Evolutionary conservation across 192 early-diverging fungal genomes (phyloP).

Genomic region (Cladochytrium replicatum): DNA sequence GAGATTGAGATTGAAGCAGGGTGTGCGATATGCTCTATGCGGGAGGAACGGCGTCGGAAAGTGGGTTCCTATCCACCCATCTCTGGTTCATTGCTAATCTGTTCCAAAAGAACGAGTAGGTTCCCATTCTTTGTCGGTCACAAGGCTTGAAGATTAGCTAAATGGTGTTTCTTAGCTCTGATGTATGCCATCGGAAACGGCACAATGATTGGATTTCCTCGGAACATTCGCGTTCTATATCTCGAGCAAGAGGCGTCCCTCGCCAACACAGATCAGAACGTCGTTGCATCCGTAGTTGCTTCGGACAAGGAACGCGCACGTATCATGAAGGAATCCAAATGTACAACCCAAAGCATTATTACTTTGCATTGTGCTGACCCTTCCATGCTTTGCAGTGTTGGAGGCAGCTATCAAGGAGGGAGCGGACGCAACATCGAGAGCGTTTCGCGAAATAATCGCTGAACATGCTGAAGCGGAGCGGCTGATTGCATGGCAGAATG

Average conservation of each 20-base stretch:
- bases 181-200: constrained; percentile 53
- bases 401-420: not conserved
- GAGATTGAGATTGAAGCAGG: constrained; percentile 62
- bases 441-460: constrained; percentile 10
- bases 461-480: constrained; percentile 5
- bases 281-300: constrained; percentile 50
- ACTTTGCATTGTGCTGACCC: constrained; percentile 25
- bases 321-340: constrained; percentile 31
- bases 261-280: not conserved
- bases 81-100: too few species aligned
- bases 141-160: too few species aligned
- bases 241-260: constrained; percentile 72
- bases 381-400: not conserved
- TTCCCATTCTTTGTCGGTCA: too few species aligned
- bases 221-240: constrained; percentile 68
- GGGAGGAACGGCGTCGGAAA: constrained; percentile 75
- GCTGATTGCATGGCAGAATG: constrained; percentile 7
- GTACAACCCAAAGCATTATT: constrained; percentile 24
- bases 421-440: constrained; percentile 4
- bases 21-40: constrained; percentile 67
- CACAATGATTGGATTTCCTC: constrained; percentile 67
- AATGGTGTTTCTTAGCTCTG: constrained; percentile 30
- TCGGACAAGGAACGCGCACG: constrained; percentile 52
- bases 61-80: constrained; percentile 24
- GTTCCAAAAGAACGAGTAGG: too few species aligned